phyloP scores from a whole-genome alignment of 208 protist species.

The Porcisia deanei region DNA sequence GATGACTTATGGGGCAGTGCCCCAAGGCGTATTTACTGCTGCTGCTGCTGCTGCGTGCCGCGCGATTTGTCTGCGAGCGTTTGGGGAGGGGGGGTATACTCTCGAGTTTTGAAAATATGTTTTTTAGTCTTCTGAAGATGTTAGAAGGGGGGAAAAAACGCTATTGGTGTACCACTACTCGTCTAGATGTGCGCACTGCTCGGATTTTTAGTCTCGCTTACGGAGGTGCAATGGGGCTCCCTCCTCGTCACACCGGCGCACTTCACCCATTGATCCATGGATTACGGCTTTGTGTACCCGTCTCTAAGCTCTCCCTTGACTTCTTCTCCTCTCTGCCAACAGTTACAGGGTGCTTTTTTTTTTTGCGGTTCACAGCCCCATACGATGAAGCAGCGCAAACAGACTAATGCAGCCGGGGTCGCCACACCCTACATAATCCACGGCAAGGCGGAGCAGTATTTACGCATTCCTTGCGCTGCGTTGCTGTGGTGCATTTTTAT shows the following conservation, averaged over 20 bases:
- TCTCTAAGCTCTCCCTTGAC: too few relatives aligned
- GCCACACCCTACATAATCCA: slow-evolving; percentile 23
- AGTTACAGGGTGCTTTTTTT: not conserved
- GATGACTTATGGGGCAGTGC: too few relatives aligned
- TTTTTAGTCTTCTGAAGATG: not conserved
- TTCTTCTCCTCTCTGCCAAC: not conserved
- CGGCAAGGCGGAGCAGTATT: slow-evolving; percentile 15
- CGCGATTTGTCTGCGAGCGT: too few relatives aligned
- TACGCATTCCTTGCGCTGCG: slow-evolving; percentile 24
- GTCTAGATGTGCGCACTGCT: not conserved
- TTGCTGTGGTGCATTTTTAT: slow-evolving; percentile 25
- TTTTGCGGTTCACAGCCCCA: not conserved
- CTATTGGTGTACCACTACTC: not conserved
- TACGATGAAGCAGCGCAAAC: not conserved
- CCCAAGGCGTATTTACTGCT: too few relatives aligned
- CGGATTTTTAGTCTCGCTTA: not conserved
- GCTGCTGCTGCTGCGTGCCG: too few relatives aligned
- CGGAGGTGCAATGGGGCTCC: not conserved
- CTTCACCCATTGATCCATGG: not conserved
- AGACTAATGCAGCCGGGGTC: not conserved
- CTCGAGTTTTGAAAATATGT: too few relatives aligned
- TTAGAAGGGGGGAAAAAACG: not conserved
- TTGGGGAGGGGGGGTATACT: too few relatives aligned
- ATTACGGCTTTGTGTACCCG: not conserved
- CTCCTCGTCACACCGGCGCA: not conserved